These are phyloP conservation scores for Serendipita sp. DNA, from an alignment of 768 basidiomycete species.

Conservation along the genomic window DNA sequence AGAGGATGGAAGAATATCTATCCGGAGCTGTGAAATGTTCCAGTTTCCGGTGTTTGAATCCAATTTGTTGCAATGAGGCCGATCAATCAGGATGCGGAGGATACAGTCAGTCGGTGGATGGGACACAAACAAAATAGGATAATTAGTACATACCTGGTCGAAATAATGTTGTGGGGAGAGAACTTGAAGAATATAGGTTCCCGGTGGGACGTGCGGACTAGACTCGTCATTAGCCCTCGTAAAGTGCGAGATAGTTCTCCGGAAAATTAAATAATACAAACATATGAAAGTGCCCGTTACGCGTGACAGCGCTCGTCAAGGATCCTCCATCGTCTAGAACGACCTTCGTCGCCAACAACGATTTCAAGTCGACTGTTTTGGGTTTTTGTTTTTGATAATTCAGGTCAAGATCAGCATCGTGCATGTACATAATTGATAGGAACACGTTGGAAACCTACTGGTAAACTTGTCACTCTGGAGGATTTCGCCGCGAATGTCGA, in stretches of 20 bases:
- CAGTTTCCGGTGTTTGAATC: no score
- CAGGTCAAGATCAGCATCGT: background rate
- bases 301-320: background rate
- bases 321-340: background rate
- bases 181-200: slow-evolving; percentile 56
- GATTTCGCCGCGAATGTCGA: background rate
- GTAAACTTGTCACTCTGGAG: background rate
- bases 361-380: background rate
- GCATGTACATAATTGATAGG: no score
- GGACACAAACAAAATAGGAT: background rate
- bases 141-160: slow-evolving; percentile 38
- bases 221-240: background rate
- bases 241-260: no score
- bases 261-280: background rate
- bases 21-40: slow-evolving; percentile 34
- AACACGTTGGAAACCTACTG: background rate
- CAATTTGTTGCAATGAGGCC: background rate
- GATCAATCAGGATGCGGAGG: no score
- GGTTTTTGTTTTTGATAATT: no score
- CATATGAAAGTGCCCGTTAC: slow-evolving; percentile 3
- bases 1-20: slow-evolving; percentile 39
- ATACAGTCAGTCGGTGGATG: no score
- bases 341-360: background rate
- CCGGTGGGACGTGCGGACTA: slow-evolving; percentile 53
- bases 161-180: slow-evolving; percentile 50